Evolutionary conservation across 2,329 filamentous ascomycete genomes (phyloP), one percentile per base, ranked within the genome.

Genomic region (Calonectria hawksworthii): DNA sequence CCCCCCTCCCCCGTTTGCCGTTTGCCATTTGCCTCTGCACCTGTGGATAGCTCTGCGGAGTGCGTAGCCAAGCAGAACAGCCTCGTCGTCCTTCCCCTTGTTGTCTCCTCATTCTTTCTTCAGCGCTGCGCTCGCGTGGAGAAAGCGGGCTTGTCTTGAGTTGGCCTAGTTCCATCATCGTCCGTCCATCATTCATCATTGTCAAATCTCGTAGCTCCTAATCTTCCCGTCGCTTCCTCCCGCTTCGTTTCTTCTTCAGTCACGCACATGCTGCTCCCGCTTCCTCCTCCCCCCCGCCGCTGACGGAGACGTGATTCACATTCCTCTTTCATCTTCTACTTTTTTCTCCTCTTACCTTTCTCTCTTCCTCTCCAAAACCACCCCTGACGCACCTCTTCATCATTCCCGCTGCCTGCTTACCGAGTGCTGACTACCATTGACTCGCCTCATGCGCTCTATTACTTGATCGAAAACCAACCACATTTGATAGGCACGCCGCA

Each of bases 181-280:
- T 44, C 66, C 51, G 34, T 67, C 69, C 61, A 61, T 72, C 70
- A 72, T 68, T 44, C 47, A 68, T 68, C 70, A 68, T 63, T 47
- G 63, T 68, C 64, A 68, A 72, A 68, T 68, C 30, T 56, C 41
- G 28, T 50, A 50, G 70, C 70, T 72, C 70, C 70, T 72, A 67
- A 38, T 68, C 64, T 67, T 72, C 64, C 70, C 70, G 70, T 56
- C 32, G 38, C 64, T 34, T 65, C 36, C 59, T 54, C 44, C 32
- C 26, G 32, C 36, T 44, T 64, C 41, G 30, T n/a, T 44, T 50
- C 52, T 65, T 14, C 34, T 41, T 26, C 23, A 54, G 23, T 38
- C 56, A 61, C 32, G 32, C 54, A 59, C 51, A 23, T 66, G 26
- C 30, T 34, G 18, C 26, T 64, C 36, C 61, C n/a, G 32, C 68